Evolutionary conservation across 2,329 filamentous ascomycete species (phyloP), one percentile per base, ranked within the genome.

Genomic region (Pseudocercospora eumusae): DNA sequence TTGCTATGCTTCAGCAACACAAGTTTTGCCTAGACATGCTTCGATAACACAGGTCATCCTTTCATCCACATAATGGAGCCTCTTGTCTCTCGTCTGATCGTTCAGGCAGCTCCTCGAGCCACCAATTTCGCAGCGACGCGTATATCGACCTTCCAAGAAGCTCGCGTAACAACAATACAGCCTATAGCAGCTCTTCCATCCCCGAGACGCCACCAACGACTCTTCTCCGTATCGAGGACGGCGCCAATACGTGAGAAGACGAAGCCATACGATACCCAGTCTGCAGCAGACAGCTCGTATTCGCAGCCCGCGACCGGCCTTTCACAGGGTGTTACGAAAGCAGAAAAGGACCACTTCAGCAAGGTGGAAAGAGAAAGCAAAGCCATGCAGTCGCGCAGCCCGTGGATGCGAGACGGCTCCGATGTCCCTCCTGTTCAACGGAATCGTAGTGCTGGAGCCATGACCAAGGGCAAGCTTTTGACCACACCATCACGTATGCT

Each of bases 401-500:
- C 88, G 68, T 90, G 88, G 88, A 85, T 86, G 66, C 80, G 86
- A 15, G 82, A 88, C 65, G 84, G 86, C 3, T 83, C 83, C 45
- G 83, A 86, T 64, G 69, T 77, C 40, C 81, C 84, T n/a, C 86
- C 85, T 5, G 84, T 86, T 3, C 78, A 78, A 60, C 73, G 80
- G 59, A 73, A 80, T 66, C 75, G 81, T 33, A 79, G 77, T 64
- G 82, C 84, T 74, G 76, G 83, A 64, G 81, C 82, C 11, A 88
- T 89, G 86, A 86, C 84, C 1, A 88, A 88, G 74, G 87, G 91
- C 20, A 92, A 92, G 73, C 83, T 96, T 2, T 78, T 93, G 27
- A 93, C 90, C 0, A 96, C 91, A 0, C 91, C 91, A 0, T 92
- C 89, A 0, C 84, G 90, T 1, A 85, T 93, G 61, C 83, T 96